Evolutionary conservation across 345 rosid species (phyloP).

Genomic region (Toxicodendron radicans): DNA sequence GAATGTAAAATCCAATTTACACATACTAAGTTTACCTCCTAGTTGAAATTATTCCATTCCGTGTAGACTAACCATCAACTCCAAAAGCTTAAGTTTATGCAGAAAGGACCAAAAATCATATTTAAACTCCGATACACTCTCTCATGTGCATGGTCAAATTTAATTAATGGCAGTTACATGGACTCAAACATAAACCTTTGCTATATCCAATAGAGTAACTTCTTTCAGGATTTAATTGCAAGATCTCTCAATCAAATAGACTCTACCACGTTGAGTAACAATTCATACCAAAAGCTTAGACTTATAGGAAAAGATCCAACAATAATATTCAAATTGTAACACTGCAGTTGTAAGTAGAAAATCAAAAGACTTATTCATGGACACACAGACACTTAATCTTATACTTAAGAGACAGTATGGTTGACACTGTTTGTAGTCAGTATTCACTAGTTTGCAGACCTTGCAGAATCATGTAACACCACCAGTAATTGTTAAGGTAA

Average conservation of each 20-base stretch:
- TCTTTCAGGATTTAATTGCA: no score
- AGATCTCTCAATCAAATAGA: neutral
- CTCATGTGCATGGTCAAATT: neutral
- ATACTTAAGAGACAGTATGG: neutral
- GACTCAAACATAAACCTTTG: neutral
- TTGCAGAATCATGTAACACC: neutral
- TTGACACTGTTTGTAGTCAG: neutral
- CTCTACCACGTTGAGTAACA: neutral
- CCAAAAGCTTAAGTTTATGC: neutral
- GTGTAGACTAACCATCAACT: neutral
- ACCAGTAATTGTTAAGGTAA: neutral
- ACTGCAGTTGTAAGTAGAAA: neutral
- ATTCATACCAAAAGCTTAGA: neutral
- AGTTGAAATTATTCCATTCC: slow-evolving; percentile 9
- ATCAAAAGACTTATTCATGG: neutral
- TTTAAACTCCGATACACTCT: neutral
- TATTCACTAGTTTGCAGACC: neutral
- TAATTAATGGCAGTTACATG: neutral
- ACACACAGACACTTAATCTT: neutral
- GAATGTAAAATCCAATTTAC: neutral
- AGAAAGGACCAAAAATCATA: neutral
- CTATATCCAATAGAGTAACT: neutral
- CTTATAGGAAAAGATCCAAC: neutral
- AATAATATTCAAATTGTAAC: neutral
- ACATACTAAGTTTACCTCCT: neutral